These are phyloP conservation scores for Ramaria sp. DNA, from an alignment of 768 basidiomycete genomes.

Conservation along the genomic window DNA sequence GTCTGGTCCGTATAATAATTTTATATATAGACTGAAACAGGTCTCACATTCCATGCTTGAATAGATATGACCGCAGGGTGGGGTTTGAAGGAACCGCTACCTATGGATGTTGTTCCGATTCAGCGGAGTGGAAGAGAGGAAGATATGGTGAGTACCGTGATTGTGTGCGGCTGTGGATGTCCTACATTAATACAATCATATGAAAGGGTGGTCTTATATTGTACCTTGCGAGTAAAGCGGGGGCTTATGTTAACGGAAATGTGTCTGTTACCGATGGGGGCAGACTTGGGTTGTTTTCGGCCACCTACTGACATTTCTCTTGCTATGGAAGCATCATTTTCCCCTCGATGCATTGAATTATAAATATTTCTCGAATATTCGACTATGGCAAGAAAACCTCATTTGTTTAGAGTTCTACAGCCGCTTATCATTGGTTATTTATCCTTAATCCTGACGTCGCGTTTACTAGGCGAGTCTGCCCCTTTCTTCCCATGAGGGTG, in stretches of 20 bases:
- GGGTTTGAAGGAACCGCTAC: conserved; percentile 21
- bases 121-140: conserved; percentile 45
- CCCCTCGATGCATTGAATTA: no score
- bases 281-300: conserved; percentile 5
- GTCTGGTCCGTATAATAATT: conserved; percentile 38
- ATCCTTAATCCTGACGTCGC: no score
- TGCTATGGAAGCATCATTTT: no score
- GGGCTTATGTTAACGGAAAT: conserved; percentile 9
- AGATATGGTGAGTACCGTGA: conserved; percentile 20
- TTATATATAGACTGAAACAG: conserved; percentile 7
- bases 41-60: background rate
- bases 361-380: no score
- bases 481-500: no score
- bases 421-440: no score
- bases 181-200: conserved; percentile 18
- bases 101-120: conserved; percentile 46
- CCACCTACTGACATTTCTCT: no score
- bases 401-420: no score
- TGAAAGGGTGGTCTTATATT: conserved; percentile 63
- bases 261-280: conserved; percentile 9
- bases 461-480: no score
- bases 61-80: conserved; percentile 56
- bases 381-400: no score
- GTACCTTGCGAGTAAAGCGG: conserved; percentile 5
- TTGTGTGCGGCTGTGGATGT: background rate